A percentile compares a stretch with the other conserved stretches of the same genome.
Conservation (phyloP, 2,329 filamentous ascomycete species). For the Beauveria caledonica region DNA sequence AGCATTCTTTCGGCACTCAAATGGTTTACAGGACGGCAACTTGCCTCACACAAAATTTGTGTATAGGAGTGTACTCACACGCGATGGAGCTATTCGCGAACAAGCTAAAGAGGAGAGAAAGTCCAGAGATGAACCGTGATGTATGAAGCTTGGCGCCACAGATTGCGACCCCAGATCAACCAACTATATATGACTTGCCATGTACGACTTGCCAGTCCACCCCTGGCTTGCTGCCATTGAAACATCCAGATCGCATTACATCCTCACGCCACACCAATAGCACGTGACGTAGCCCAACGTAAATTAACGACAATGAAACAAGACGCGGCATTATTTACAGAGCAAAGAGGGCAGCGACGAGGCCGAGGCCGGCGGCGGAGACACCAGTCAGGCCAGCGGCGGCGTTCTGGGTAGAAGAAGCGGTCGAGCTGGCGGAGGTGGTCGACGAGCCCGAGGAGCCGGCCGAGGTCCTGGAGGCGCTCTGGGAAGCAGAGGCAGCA, state of each 20-base stretch:
- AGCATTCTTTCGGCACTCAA: no score
- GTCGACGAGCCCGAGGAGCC: neutral
- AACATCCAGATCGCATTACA: constrained; percentile 5
- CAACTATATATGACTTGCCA: neutral
- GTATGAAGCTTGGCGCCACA: neutral
- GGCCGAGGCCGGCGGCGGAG: neutral
- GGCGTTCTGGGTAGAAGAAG: neutral
- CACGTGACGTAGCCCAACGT: neutral
- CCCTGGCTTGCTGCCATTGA: neutral
- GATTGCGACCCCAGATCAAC: neutral
- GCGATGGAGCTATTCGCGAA: neutral
- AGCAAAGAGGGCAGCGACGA: constrained; percentile 10
- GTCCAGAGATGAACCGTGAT: neutral
- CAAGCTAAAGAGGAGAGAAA: neutral
- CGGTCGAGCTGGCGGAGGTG: neutral
- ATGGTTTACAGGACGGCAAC: no score
- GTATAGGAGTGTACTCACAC: no score
- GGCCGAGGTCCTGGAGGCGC: neutral
- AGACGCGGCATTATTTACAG: constrained; percentile 6
- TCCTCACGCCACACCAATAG: neutral
- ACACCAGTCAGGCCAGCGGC: constrained; percentile 3
- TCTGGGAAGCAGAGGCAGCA: neutral
- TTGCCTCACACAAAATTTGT: no score
- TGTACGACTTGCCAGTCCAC: neutral
- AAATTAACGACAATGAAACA: neutral